phyloP scores from a whole-genome alignment of 2,329 filamentous ascomycete species.

The Orbilia quercus region DNA sequence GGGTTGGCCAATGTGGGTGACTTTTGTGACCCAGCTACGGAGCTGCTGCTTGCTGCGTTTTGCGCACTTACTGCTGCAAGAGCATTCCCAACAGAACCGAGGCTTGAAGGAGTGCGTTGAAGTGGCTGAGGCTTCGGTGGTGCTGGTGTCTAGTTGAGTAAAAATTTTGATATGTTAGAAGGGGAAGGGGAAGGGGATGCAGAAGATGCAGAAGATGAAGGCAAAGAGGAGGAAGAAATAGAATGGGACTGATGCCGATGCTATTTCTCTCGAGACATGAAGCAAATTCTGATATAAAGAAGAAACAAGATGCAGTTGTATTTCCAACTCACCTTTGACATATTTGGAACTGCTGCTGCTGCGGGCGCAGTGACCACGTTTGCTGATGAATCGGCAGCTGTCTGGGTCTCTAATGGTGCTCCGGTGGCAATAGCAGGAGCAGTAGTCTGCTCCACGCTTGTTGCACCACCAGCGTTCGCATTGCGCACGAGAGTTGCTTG shows the following conservation, averaged over 20 bases:
- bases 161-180: background rate
- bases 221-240: too few relatives aligned
- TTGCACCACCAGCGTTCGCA: conserved; percentile 11
- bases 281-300: background rate
- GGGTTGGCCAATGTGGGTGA: conserved; percentile 42
- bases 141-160: conserved; percentile 12
- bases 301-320: background rate
- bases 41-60: conserved; percentile 19
- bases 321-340: conserved; percentile 28
- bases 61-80: conserved; percentile 38
- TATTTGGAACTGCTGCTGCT: background rate
- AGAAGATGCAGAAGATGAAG: too few relatives aligned
- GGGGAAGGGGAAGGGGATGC: too few relatives aligned
- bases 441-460: conserved; percentile 14
- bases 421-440: too few relatives aligned
- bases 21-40: conserved; percentile 36
- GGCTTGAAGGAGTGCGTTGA: conserved; percentile 30
- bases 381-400: background rate
- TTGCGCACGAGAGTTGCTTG: conserved; percentile 47
- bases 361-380: background rate
- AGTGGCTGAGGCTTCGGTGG: conserved; percentile 30
- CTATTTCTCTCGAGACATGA: too few relatives aligned
- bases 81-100: conserved; percentile 48
- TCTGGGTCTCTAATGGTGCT: background rate
- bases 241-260: too few relatives aligned